Conservation (phyloP, 2,329 filamentous ascomycete genomes). For the Colletotrichum sp. region DNA sequence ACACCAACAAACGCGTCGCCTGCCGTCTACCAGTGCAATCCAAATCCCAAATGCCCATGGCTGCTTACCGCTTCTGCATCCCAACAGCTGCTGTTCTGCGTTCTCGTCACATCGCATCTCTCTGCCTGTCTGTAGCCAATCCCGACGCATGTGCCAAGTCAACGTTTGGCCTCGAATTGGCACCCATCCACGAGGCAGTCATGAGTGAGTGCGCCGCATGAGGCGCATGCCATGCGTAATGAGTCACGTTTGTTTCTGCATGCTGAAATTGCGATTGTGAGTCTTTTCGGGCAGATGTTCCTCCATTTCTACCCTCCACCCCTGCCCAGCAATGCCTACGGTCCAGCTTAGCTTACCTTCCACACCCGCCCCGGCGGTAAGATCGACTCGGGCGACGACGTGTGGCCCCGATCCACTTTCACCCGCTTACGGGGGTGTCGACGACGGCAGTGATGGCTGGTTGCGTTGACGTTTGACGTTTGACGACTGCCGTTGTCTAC, state of each 20-base stretch:
- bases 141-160: background rate
- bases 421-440: background rate
- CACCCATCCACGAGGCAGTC: background rate
- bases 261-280: background rate
- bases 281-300: background rate
- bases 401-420: background rate
- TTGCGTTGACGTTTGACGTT: background rate
- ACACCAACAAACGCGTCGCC: background rate
- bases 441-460: background rate
- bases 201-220: background rate
- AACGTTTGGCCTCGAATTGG: background rate
- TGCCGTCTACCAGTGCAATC: background rate
- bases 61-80: background rate
- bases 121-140: background rate
- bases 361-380: background rate
- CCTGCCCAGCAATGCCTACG: background rate
- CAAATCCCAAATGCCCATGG: background rate
- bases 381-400: background rate
- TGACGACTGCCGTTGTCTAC: background rate
- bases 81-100: background rate
- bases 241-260: background rate
- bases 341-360: background rate
- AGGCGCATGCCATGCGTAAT: background rate
- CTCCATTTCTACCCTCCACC: background rate
- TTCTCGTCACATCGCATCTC: background rate